Base-by-base conservation (phyloP, 768 basidiomycete genomes). In the Tylopilus felleus region DNA sequence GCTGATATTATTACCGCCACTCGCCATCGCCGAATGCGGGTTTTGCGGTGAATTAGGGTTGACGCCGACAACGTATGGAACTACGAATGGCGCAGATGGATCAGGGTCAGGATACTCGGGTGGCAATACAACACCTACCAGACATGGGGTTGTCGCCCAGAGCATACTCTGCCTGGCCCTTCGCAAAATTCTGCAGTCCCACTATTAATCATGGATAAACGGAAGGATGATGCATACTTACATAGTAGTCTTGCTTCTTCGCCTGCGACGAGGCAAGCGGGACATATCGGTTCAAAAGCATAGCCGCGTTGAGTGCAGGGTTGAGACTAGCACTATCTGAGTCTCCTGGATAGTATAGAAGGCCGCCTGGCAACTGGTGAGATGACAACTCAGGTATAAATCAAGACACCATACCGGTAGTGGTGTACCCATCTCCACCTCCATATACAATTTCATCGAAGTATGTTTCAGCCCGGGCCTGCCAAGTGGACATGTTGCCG, bases 101-200 rank as follows among this genome's bases (percentile, higher is more conserved):
- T 56, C 33, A 62, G 41, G 21, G 27, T 39, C n/a, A 13, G 13
- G 6, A n/a, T 23, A 21, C 46, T 31, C 7, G 12, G 2, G 6
- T 22, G n/a, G 35, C 31, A 53, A 42, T 22, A 16, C 19, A 10
- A 22, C 29, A 65, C 78, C 45, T 62, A 88, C 90, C 81, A 54
- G 81, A 83, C 92, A 94, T 95, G 1, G 93, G 86, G 65, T 98
- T 98, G 47, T 88, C 82, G 35, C 95, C 95, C 7, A 97, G 77
- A 4, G 77, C 79, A 69, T 97, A 98, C 63, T 88, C 80, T 12
- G 95, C 61, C 68, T 98, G 94, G 31, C 70, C 73, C 66, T 85
- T 80, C 0, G 91, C 90, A 64, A 88, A 93, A 45, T 71, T 69
- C 90, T 92, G 57, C 41, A 36, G 51, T 22, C 49, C 25, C 52